These are phyloP conservation scores for Pueraria montana DNA, from an alignment of 306 rosid genomes.

Conservation along the genomic window DNA sequence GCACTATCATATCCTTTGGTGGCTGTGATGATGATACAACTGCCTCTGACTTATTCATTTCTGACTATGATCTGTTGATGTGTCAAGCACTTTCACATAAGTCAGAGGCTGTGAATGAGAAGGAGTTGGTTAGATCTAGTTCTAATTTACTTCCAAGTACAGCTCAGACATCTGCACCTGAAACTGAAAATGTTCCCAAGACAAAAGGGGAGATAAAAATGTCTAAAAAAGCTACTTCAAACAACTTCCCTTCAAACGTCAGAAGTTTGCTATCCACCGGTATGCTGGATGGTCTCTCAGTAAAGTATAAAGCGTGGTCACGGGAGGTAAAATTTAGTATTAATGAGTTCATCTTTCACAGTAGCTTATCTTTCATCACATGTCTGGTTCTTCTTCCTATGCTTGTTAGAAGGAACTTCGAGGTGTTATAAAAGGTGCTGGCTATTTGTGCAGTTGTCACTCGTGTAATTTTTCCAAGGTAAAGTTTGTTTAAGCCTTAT, in stretches of 20 bases:
- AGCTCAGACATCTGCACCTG: slow-evolving; percentile 47
- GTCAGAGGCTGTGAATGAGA: slow-evolving; percentile 57
- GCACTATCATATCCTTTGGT: slow-evolving; percentile 86
- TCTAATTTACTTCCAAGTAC: slow-evolving; percentile 46
- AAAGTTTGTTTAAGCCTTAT: slow-evolving; percentile 41
- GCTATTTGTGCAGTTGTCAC: slow-evolving; percentile 79
- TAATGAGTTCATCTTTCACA: slow-evolving; percentile 57
- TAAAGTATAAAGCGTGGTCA: slow-evolving; percentile 84
- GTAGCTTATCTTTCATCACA: slow-evolving; percentile 62
- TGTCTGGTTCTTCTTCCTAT: slow-evolving; percentile 58
- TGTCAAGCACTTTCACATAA: slow-evolving; percentile 56
- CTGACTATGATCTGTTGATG: slow-evolving; percentile 66
- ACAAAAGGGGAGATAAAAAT: slow-evolving; percentile 66
- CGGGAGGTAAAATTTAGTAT: slow-evolving; percentile 74
- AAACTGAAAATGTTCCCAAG: slow-evolving; percentile 54
- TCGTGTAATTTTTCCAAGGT: slow-evolving; percentile 77
- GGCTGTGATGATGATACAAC: slow-evolving; percentile 60
- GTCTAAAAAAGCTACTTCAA: slow-evolving; percentile 67
- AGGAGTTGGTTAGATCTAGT: slow-evolving; percentile 52
- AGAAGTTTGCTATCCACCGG: slow-evolving; percentile 87
- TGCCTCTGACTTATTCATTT: slow-evolving; percentile 54
- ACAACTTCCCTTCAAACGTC: slow-evolving; percentile 85
- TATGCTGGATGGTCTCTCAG: slow-evolving; percentile 90
- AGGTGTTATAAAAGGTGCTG: slow-evolving; percentile 77
- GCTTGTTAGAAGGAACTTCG: slow-evolving; percentile 80